Evolutionary conservation across 768 basidiomycete genomes (phyloP), one percentile per base, ranked within the genome.

Genomic region (Pulveroboletus sp.): DNA sequence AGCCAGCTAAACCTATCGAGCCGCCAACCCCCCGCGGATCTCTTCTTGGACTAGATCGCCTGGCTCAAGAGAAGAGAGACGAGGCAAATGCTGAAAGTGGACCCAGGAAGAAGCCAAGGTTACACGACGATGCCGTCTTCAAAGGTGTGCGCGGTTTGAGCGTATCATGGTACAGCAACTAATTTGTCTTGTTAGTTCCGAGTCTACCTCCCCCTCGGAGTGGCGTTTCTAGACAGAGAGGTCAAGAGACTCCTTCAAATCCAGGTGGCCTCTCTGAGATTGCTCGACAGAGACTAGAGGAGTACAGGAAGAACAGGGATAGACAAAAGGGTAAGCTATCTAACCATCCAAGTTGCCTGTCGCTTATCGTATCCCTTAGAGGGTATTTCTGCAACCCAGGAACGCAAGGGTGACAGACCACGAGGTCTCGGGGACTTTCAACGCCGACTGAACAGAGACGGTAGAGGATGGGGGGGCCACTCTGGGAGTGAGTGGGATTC

Each of bases 371-470:
- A 3, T 54, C 17, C 14, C 33, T 50, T 28, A 89, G 89, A 90
- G 72, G 89, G 89, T n/a, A 81, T 90, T 27, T 69, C 73, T 2
- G 84, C 83, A 4, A 68, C 71, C 9, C 78, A 81, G 24, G 83
- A 82, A 51, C 76, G 69, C 38, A 71, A 78, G 41, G 64, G 65
- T 13, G 80, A 86, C 53, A 82, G 66, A 8, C 84, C 84, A 3
- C 82, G 79, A 54, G 93, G 93, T n/a, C 73, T 96, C 1, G 90
- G 89, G 10, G 93, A 96, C 54, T 98, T 94, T 65, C 85, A 96
- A 54, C 80, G 87, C n/a, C 80, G 95, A n/a, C 79, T 82, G 14
- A 97, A 98, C 67, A 81, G 89, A 43, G 81, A 88, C 48, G 72
- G 80, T 57, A 61, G 79, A 59, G 73, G 78, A 45, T 75, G 75